phyloP scores from a whole-genome alignment of 495 filamentous ascomycete genomes.

The Haplographium delicatum region DNA sequence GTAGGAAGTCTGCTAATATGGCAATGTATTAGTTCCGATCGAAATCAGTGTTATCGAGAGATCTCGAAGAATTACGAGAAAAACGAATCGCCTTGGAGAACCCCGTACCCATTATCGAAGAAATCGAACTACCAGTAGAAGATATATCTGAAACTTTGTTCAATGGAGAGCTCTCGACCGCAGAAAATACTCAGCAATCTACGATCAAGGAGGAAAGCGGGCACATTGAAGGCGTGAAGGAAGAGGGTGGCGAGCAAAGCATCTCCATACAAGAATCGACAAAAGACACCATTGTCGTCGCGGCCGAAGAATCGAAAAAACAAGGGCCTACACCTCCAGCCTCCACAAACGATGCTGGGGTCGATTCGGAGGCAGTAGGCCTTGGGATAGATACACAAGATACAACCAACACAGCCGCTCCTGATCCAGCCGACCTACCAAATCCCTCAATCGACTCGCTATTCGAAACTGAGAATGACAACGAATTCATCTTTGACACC shows the following conservation, averaged over 20 bases:
- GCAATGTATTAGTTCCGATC: constrained; percentile 18
- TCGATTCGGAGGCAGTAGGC: constrained; percentile 10
- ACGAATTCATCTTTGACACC: constrained; percentile 18
- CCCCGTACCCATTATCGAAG: constrained; percentile 14
- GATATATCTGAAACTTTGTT: background rate
- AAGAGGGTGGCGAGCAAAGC: background rate
- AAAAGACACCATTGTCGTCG: constrained; percentile 5
- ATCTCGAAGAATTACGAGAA: constrained; percentile 20
- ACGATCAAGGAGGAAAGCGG: constrained; percentile 8
- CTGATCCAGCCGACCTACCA: constrained; percentile 1
- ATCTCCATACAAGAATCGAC: constrained; percentile 4
- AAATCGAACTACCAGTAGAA: background rate
- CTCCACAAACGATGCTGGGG: background rate
- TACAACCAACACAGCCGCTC: background rate
- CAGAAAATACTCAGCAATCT: background rate
- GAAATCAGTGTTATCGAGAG: constrained; percentile 23
- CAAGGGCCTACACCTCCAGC: constrained; percentile 14
- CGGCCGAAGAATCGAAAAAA: background rate
- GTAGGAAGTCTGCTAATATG: background rate
- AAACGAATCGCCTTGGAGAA: constrained; percentile 21
- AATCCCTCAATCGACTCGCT: constrained; percentile 18
- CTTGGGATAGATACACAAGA: constrained; percentile 16
- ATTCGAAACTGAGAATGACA: constrained; percentile 20
- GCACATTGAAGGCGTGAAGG: constrained; percentile 1
- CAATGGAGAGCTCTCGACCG: background rate